These are phyloP conservation scores for Boletus semigastroideus DNA, from an alignment of 1,284 basidiomycete genomes.

Conservation along the genomic window DNA sequence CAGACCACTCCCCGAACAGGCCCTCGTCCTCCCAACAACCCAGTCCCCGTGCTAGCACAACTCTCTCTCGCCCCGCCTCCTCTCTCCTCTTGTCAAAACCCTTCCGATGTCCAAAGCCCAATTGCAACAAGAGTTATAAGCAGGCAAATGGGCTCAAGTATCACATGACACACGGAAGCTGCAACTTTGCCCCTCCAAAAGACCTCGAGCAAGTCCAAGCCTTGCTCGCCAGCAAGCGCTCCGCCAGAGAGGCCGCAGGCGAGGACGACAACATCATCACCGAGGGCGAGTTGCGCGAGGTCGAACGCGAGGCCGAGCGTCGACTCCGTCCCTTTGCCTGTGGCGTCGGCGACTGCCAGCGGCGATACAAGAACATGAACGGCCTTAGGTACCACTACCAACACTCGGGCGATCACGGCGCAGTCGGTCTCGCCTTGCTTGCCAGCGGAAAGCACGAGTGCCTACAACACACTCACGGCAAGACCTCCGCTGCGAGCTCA, in stretches of 20 bases:
- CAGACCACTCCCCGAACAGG: conserved; percentile 14
- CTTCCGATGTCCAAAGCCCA: conserved; percentile 94
- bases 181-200: conserved; percentile 86
- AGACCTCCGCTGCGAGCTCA: conserved; percentile 30
- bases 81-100: conserved; percentile 76
- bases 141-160: conserved; percentile 97
- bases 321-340: conserved; percentile 84
- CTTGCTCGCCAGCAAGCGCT: conserved; percentile 60
- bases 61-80: conserved; percentile 50
- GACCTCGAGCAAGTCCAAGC: conserved; percentile 73
- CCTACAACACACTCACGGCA: conserved; percentile 35
- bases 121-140: conserved; percentile 99
- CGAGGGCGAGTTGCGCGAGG: conserved; percentile 68
- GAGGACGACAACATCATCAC: conserved; percentile 47
- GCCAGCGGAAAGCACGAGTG: conserved; percentile 81
- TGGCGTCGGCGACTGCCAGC: conserved; percentile 86
- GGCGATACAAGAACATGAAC: conserved; percentile 99
- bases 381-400: conserved; percentile 95
- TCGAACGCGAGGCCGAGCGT: conserved; percentile 81
- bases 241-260: conserved; percentile 38
- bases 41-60: conserved; percentile 43
- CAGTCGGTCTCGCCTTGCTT: conserved; percentile 80
- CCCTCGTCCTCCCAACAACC: conserved; percentile 22
- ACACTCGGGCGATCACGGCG: conserved; percentile 94
- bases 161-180: conserved; percentile 92